Base-by-base conservation (phyloP, 768 basidiomycete genomes). In the Mycena amicta region DNA sequence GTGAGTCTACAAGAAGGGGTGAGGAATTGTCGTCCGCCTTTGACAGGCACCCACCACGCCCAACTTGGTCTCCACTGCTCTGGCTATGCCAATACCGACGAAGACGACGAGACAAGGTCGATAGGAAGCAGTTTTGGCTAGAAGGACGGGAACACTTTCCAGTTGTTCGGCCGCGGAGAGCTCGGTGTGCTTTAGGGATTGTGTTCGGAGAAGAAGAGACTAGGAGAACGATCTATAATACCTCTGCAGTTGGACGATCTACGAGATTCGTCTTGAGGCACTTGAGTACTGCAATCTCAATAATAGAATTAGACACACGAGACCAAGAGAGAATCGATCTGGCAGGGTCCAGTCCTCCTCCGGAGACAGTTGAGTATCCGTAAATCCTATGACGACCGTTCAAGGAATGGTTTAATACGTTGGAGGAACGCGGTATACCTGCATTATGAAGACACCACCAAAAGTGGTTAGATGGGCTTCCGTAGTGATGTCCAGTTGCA, bases 391-490 rank as follows among this genome's bases (percentile, higher is more conserved):
- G 56, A 40, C 25, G 37, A 45, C n/a, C 11, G 20, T 18, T 43
- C 13, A 52, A 53, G 22, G 23, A 49, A 49, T 25, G 31, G 27
- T 30, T 30, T 53, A 3, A 13, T 20, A 27, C 46, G 13, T 6
- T 46, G 27, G 25, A 33, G 25, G n/a, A 20, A 29, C 20, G 37
- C 13, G 25, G 63, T 68, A 29, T 62, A 84, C 91, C 87, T 45
- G 89, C 86, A 41, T 77, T 76, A 63, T 89, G 77, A 0, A 95
- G 75, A 58, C 89, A 89, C 43, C 72, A 75, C 89, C 89, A 93
- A 70, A 93, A 93, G 61, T 92, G 90, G 66, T 95, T 94, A 2
- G 86, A 86, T 0, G 86, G 86, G 66, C 89, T 84, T 1, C 86
- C 89, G 64, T 86, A 95, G 68, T 94, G 92, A 69, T 91, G 89